Evolutionary conservation across 495 filamentous ascomycete genomes (phyloP), one percentile per base, ranked within the genome.

Genomic region (Tuber indicum): DNA sequence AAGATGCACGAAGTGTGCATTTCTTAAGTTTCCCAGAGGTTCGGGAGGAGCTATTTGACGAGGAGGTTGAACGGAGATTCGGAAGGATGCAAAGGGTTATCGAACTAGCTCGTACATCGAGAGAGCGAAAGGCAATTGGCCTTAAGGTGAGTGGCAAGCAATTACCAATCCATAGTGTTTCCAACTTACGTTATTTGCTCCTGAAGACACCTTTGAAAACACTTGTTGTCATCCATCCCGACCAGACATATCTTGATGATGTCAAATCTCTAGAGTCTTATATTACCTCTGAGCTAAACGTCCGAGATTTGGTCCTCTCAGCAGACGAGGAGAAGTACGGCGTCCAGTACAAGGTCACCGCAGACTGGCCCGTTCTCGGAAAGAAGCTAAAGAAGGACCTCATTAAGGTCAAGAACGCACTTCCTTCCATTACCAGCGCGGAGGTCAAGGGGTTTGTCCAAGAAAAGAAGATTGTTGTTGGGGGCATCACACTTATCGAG

Each of bases 321-420:
- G 90, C 90, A 10, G 93, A 99, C 76, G 96, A 98, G 85, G 91
- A 88, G 58, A 92, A 91, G 81, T 97, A 98, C 86, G 91, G 92
- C 70, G 94, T 99, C 32, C 92, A 95, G 81, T 97, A 97, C 86
- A 92, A 91, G 75, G 92, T 93, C 66, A 87, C 87, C 44, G 96
- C 93, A 14, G 96, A 99, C 85, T 98, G 94, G 93, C 92, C 95
- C 2, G 93, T 91, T 0, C 88, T 99, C 49, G 96, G 96, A 76
- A 97, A 97, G 89, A 98, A 98, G 86, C 87, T 98, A 74, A 96
- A 93, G 88, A 98, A 96, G 86, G 96, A 95, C 81, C 92, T 91
- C 72, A 90, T 90, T 79, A 93, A 90, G 84, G 94, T 98, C 74
- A 94, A 94, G 86, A 96, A 96, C 84, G 94, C 93, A 26, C 86